Evolutionary conservation across 2,329 filamentous ascomycete genomes (phyloP), one percentile per base, ranked within the genome.

Genomic region (Paraphaeosphaeria sporulosa): DNA sequence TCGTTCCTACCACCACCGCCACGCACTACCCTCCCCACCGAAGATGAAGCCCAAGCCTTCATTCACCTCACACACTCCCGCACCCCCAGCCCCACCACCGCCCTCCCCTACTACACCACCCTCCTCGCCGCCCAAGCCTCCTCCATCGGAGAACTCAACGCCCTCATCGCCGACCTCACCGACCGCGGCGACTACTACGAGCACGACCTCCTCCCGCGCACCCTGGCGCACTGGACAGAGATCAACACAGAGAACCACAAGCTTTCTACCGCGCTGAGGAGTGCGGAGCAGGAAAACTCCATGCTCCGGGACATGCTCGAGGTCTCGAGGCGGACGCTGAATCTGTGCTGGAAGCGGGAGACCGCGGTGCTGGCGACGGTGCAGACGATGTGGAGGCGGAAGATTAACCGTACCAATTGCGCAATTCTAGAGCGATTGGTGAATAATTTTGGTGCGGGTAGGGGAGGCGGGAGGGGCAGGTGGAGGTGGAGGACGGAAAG

Each of bases 341-440:
- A 43, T 10, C 56, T 60, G 19, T 70, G 65, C 19, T 67, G 62
- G 63, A n/a, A 59, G 19, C 57, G 68, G 3, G 66, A 71, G 30
- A 56, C 48, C n/a, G 66, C 66, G 32, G 50, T 65, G 12, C 61
- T 63, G 63, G 34, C 34, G 10, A 65, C 64, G 27, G 46, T 63
- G 6, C 2, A 34, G 25, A 46, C 51, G 9, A 64, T 68, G 15
- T 55, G 57, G 10, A 44, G 19, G 42, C 50, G 52, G 19, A 48
- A 60, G 0, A n/a, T 40, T 1, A 6, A 23, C 17, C 17, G 47
- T 10, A 38, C 40, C 30, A 43, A 15, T 15, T 38, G 46, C 12
- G 49, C 47, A n/a, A 4, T 55, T 25, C 6, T 47, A 54, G 15
- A 44, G 47, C 19, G 46, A n/a, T 34, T 32, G 60, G 2, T 30